Evolutionary conservation across 805 yeast species (phyloP).

Genomic region (Kazachstania kunashirensis): DNA sequence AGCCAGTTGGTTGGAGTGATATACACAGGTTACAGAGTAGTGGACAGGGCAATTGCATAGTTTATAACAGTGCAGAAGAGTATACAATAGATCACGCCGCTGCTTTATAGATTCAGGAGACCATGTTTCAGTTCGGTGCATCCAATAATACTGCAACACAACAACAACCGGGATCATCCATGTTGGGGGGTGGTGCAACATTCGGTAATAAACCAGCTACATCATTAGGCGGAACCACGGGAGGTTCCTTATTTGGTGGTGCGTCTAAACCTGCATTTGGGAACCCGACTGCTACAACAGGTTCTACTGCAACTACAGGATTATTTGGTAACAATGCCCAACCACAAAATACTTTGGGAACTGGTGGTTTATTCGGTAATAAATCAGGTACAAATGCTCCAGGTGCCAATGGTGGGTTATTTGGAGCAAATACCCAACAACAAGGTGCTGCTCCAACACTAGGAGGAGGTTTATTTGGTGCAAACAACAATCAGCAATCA

Average conservation of each 20-base stretch:
- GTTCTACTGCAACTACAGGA: background rate
- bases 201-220: constrained; percentile 13
- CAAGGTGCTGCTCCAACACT: constrained; percentile 5
- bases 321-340: background rate
- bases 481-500: too few species aligned
- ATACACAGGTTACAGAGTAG: too few species aligned
- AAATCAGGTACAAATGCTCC: background rate
- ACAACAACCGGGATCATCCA: constrained; percentile 5
- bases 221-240: background rate
- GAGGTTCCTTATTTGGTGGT: background rate
- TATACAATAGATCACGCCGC: too few species aligned
- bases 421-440: constrained; percentile 10
- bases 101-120: too few species aligned
- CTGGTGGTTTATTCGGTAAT: constrained; percentile 19
- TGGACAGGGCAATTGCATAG: too few species aligned
- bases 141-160: constrained; percentile 2
- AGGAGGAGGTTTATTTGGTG: constrained; percentile 29
- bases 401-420: constrained; percentile 7
- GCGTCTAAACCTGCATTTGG: constrained; percentile 1
- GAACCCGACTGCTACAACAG: constrained; percentile 4
- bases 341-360: constrained; percentile 6
- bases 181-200: constrained; percentile 8
- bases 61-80: too few species aligned
- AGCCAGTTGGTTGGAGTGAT: too few species aligned
- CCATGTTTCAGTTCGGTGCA: constrained; percentile 19